Evolutionary conservation across 2,329 filamentous ascomycete genomes (phyloP).

Genomic region (Colletotrichum camelliae): DNA sequence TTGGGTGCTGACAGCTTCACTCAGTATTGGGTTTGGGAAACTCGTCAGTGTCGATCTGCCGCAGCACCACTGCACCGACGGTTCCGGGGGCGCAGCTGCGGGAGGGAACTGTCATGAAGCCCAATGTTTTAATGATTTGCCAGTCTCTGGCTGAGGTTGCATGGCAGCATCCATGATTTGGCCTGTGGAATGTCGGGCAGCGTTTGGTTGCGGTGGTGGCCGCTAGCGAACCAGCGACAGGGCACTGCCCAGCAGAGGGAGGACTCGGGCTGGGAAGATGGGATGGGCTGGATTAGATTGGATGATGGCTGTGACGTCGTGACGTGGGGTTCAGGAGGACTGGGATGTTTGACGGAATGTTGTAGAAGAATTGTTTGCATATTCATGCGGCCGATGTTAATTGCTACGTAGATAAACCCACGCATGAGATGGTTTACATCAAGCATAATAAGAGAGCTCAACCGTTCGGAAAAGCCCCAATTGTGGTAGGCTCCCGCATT

Average conservation of each 20-base stretch:
- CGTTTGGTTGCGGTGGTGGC: not conserved
- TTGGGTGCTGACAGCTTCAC: not conserved
- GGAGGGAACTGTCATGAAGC: not conserved
- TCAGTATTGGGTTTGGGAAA: not conserved
- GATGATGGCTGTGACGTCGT: not conserved
- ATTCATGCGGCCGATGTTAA: not conserved
- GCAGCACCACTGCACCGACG: not conserved
- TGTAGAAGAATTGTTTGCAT: not conserved
- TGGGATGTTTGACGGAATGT: not conserved
- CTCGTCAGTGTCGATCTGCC: not conserved
- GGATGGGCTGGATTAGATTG: slow-evolving; percentile 3
- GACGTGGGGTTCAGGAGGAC: not conserved
- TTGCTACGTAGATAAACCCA: not conserved
- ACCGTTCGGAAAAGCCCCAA: not conserved
- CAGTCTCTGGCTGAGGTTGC: not conserved
- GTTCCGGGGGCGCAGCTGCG: not conserved
- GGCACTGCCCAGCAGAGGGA: not conserved
- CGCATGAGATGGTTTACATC: not conserved
- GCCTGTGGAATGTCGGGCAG: not conserved
- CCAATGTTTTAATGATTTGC: not conserved
- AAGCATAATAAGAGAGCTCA: not conserved
- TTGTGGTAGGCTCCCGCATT: not conserved
- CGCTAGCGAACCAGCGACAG: not conserved
- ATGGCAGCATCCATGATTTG: not conserved
- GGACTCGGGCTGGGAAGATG: not conserved